Evolutionary conservation across 2,329 filamentous ascomycete genomes (phyloP).

Genomic region (Rhynchosporium graminicola): DNA sequence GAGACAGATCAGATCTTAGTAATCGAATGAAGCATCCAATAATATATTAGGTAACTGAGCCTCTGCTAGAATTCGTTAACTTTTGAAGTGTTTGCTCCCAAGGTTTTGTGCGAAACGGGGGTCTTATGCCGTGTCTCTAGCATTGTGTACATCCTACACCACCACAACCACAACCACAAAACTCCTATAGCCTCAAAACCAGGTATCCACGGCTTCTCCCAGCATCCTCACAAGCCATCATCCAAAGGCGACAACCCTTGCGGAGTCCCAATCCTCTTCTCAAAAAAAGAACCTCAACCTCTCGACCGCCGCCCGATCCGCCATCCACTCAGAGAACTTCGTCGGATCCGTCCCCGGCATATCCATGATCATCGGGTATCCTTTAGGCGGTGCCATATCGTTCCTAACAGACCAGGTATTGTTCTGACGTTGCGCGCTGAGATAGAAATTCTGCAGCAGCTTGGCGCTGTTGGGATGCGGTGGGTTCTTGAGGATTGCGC

Average conservation of each 20-base stretch:
- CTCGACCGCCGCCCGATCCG: slow-evolving; percentile 43
- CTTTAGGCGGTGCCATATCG: slow-evolving; percentile 37
- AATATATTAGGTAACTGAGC: no score
- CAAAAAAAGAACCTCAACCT: slow-evolving; percentile 44
- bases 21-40: no score
- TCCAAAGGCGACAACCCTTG: slow-evolving; percentile 44
- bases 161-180: no score
- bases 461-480: slow-evolving; percentile 54
- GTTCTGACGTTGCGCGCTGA: slow-evolving; percentile 46
- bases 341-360: slow-evolving; percentile 39
- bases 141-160: no score
- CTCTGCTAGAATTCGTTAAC: no score
- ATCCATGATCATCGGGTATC: slow-evolving; percentile 38
- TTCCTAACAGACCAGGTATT: slow-evolving; percentile 34
- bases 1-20: no score
- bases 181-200: no score
- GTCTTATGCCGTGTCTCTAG: no score
- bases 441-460: slow-evolving; percentile 50
- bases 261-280: slow-evolving; percentile 43
- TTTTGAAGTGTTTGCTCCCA: no score
- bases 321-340: slow-evolving; percentile 43
- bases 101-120: no score
- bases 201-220: no score
- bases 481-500: slow-evolving; percentile 50
- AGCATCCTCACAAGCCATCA: slow-evolving; percentile 31